Evolutionary conservation across 441 rosid species (phyloP), one percentile per base, ranked within the genome.

Genomic region (Macaranga tanarius): DNA sequence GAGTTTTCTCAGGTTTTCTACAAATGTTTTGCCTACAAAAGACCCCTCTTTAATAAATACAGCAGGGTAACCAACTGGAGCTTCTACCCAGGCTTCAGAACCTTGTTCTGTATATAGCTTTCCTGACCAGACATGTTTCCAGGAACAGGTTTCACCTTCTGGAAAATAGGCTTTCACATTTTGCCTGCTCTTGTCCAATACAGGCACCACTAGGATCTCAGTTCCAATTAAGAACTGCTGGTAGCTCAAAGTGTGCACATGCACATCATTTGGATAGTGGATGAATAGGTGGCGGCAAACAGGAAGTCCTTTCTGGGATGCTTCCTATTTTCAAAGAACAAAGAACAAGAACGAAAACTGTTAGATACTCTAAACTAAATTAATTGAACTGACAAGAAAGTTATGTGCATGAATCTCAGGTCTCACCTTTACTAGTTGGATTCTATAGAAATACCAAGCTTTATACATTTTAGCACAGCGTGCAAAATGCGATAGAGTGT

Each of bases 61-160:
- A 62, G 95, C 90, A 48, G 95, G 92, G 79, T 73, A 82, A 60
- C 92, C 88, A 4, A 90, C 31, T 54, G 89, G 89, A 74, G 95
- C 86, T 58, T 84, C 89, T 28, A 90, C 70, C 84, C 85, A 77
- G 62, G 72, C 79, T 71, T 85, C 82, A 56, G 62, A 80, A 58
- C 89, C 88, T 51, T 76, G 79, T 65, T 71, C 79, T 26, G 74
- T 25, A 70, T 71, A 90, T 73, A 70, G 23, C 52, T 84, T 77
- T 77, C 89, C 88, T 2, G 95, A 83, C 89, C 92, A 90, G 48
- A 88, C 69, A 72, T 90, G 92, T 75, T 85, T 73, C 92, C 95
- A 90, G 23, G 81, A 31, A 68, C 80, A 71, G 15, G 47, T 71
- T 75, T 85, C 88, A 34, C 85, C 91, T 23, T 47, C 63, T 10